phyloP scores from a whole-genome alignment of 2,329 filamentous ascomycete species.

The Chaetothyriales sp. region DNA sequence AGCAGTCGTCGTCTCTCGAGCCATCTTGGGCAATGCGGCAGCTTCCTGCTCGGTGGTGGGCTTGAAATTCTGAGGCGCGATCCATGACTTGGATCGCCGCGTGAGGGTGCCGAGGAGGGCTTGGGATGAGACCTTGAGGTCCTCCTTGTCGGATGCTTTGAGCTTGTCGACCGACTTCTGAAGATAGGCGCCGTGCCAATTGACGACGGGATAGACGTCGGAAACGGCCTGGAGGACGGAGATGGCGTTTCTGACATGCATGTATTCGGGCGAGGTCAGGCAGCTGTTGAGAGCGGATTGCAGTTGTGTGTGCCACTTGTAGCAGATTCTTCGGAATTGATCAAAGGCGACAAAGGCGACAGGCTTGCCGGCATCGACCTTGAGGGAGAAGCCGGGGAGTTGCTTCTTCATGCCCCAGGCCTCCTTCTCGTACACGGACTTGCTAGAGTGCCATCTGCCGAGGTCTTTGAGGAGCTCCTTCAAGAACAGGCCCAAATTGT shows the following conservation, averaged over 20 bases:
- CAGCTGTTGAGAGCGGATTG: slow-evolving; percentile 69
- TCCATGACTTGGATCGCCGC: slow-evolving; percentile 36
- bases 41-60: slow-evolving; percentile 7
- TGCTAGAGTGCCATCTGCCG: slow-evolving; percentile 69
- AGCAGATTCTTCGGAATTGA: slow-evolving; percentile 71
- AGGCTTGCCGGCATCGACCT: slow-evolving; percentile 58
- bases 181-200: slow-evolving; percentile 59
- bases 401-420: slow-evolving; percentile 54
- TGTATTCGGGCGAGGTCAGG: slow-evolving; percentile 74
- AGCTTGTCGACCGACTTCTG: slow-evolving; percentile 30
- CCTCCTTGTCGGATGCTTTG: slow-evolving; percentile 33
- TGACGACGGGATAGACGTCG: slow-evolving; percentile 73
- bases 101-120: slow-evolving; percentile 37
- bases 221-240: slow-evolving; percentile 71
- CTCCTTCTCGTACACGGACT: slow-evolving; percentile 64
- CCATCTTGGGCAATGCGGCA: slow-evolving; percentile 1
- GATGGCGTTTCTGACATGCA: slow-evolving; percentile 94
- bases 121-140: slow-evolving; percentile 37
- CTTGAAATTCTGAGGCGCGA: slow-evolving; percentile 33
- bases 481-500: slow-evolving; percentile 84
- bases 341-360: slow-evolving; percentile 65
- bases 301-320: slow-evolving; percentile 79
- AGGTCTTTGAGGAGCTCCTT: slow-evolving; percentile 70
- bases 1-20: slow-evolving; percentile 17
- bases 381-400: slow-evolving; percentile 65